Evolutionary conservation across 1,284 basidiomycete genomes (phyloP), one percentile per base, ranked within the genome.

Genomic region (Gymnopus androsaceus): DNA sequence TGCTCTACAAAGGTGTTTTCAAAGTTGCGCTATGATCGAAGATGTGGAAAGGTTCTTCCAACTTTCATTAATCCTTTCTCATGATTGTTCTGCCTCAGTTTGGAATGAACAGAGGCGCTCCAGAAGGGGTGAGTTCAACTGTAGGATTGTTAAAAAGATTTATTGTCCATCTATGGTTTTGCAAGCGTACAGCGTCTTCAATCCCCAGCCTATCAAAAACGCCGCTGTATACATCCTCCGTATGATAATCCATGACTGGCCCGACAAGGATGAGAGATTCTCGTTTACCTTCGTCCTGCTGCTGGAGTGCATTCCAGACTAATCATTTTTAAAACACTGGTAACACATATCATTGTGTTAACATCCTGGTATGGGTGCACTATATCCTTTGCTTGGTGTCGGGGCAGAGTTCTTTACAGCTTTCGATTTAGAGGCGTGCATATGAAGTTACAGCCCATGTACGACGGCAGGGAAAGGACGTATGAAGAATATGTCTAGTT

Each of bases 21-120:
- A 14, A 45, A 70, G 15, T 40, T 78, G 30, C 66, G 66, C 19
- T 60, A 75, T 21, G 59, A 76, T 78, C 46, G 64, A 64, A 8
- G 61, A 64, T 2, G 53, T 1, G 59, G 74, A 27, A 58, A 64
- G 19, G 60, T 70, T n/a, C 17, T 3, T 38, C 3, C 15, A 19
- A 3, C 11, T 36, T 51, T 42, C 5, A 4, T 30, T 15, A 19
- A 17, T 23, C 23, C 21, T 30, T n/a, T 42, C 4, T 14, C 2
- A 36, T n/a, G 2, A 3, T 12, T 41, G 2, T 41, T 28, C 19
- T 6, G 12, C 4, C 15, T n/a, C 14, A 55, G 54, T 49, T 42
- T 15, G 49, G 54, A 47, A 30, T 19, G n/a, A 37, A 55, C 47
- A 2, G 37, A 44, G 17, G 54, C 54, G 8, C 23, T 55, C 4